Percentiles rank a stretch among this genome's conserved stretches.
Conservation (phyloP, 1,284 basidiomycete species). For the Paramarasmius palmivorus region DNA sequence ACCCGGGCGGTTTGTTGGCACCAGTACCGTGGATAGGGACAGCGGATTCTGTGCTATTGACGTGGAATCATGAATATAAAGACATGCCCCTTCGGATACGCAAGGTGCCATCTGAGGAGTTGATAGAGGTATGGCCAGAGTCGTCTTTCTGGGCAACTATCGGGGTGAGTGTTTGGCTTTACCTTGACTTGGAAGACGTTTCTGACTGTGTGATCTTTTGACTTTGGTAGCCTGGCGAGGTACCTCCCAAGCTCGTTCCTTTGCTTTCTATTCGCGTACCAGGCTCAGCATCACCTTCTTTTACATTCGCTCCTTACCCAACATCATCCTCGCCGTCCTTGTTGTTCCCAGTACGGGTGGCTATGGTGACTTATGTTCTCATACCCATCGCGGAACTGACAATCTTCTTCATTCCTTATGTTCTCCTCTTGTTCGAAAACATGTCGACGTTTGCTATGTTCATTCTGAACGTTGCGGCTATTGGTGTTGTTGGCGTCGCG, state of each 20-base stretch:
- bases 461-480: not conserved
- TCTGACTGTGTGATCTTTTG: not conserved
- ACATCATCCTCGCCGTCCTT: not conserved
- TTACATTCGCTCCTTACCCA: not conserved
- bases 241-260: not conserved
- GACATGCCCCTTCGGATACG: not conserved
- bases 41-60: not conserved
- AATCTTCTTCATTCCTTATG: not conserved
- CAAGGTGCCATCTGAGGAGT: not conserved
- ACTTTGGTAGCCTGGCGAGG: not conserved
- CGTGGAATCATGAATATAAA: not conserved
- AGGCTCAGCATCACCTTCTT: not conserved
- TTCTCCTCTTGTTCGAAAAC: not conserved
- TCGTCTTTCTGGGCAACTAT: not conserved
- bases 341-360: not conserved
- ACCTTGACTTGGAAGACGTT: not conserved
- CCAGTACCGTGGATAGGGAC: not conserved
- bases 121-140: slow-evolving; percentile 2
- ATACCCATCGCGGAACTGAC: not conserved
- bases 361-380: not conserved
- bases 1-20: not conserved
- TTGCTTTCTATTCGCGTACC: not conserved
- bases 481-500: not conserved
- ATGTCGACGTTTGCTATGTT: not conserved
- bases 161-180: too few relatives aligned